These are phyloP conservation scores for Sphagnum tenellum DNA, from an alignment of 225 moss, liverwort and hornwort species.

Conservation along the genomic window DNA sequence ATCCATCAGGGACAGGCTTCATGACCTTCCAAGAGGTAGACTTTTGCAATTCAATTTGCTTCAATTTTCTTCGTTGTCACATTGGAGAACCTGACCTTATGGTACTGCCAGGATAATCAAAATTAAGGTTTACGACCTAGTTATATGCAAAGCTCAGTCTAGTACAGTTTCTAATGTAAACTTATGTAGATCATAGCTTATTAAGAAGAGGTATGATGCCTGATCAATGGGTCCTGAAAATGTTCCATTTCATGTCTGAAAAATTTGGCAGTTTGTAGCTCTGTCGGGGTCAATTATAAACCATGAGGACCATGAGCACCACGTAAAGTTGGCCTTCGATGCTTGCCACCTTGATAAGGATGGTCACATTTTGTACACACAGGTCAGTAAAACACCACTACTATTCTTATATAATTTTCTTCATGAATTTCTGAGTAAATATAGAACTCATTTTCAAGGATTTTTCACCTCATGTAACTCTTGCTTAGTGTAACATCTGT, in stretches of 20 bases:
- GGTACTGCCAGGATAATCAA: neutral
- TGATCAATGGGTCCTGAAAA: too few species aligned
- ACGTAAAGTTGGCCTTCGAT: constrained; percentile 54
- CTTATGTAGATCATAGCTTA: too few species aligned
- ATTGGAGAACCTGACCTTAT: neutral
- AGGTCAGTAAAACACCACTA: constrained; percentile 20
- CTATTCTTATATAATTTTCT: too few species aligned
- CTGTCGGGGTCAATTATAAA: constrained; percentile 63
- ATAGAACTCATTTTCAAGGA: too few species aligned
- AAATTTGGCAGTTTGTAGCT: constrained; percentile 57
- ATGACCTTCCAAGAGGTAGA: constrained; percentile 72
- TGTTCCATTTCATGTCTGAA: neutral
- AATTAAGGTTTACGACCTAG: too few species aligned
- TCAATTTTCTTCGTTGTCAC: neutral
- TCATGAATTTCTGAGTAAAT: too few species aligned
- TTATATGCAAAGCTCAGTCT: too few species aligned
- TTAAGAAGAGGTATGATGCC: too few species aligned
- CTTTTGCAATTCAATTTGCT: neutral
- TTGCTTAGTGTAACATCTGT: too few species aligned
- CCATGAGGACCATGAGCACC: constrained; percentile 42
- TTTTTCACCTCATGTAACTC: too few species aligned
- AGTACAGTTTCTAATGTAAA: too few species aligned
- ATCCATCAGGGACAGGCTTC: constrained; percentile 53
- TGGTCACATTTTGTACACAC: constrained; percentile 38
- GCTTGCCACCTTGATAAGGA: constrained; percentile 47